phyloP scores from a whole-genome alignment of 1,139 yeast genomes.

The Debaryomyces udenii region DNA sequence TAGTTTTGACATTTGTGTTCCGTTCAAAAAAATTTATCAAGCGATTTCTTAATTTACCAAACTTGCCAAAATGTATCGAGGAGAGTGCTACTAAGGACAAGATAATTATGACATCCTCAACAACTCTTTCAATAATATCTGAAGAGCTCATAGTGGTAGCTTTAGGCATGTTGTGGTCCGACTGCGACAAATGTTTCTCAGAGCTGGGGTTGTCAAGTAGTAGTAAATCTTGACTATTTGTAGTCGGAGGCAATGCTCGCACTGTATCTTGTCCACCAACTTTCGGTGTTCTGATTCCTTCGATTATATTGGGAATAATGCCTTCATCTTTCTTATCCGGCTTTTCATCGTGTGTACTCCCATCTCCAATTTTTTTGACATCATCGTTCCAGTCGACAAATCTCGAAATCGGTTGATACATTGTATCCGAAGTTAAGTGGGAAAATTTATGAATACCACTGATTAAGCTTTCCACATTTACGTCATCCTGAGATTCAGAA shows the following conservation, averaged over 20 bases:
- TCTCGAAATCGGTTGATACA: conserved; percentile 42
- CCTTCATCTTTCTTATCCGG: conserved; percentile 3
- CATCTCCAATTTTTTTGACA: conserved; percentile 33
- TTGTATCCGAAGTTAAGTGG: conserved; percentile 33
- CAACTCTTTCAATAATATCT: conserved; percentile 32
- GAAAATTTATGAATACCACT: conserved; percentile 56
- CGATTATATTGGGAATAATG: conserved; percentile 33
- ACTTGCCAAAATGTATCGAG: conserved; percentile 41
- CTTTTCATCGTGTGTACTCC: conserved; percentile 12
- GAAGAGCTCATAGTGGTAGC: conserved; percentile 13
- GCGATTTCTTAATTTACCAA: conserved; percentile 26
- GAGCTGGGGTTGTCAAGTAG: conserved; percentile 15
- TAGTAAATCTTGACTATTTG: conserved; percentile 17
- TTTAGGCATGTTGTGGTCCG: conserved; percentile 6
- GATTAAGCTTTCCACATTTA: conserved; percentile 37
- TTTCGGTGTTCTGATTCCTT: conserved; percentile 41
- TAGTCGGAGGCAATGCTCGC: conserved; percentile 7
- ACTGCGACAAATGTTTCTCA: conserved; percentile 9
- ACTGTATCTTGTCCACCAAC: conserved; percentile 9
- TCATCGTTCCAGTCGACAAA: conserved; percentile 22
- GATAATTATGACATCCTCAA: conserved; percentile 55
- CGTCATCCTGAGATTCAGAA: conserved; percentile 12
- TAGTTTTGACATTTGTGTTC: not conserved
- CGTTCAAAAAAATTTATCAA: conserved; percentile 20
- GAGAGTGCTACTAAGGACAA: conserved; percentile 30